A percentile compares a stretch with the other conserved stretches of the same genome.
These are phyloP conservation scores for Plectosphaerella plurivora DNA, from an alignment of 2,329 filamentous ascomycete species.

Conservation along the genomic window DNA sequence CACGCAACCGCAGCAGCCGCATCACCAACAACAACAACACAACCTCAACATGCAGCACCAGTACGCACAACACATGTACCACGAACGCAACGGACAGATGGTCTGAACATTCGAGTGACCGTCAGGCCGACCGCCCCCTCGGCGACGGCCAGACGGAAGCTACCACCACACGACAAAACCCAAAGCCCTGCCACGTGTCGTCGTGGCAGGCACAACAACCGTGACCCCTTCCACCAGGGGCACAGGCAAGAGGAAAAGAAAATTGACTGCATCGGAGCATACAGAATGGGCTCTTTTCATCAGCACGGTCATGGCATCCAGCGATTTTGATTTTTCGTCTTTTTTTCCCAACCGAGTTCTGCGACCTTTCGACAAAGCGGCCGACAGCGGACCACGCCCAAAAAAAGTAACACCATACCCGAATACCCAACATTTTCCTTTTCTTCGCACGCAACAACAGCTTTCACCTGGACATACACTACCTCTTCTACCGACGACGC, in stretches of 20 bases:
- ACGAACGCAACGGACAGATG: constrained; percentile 29
- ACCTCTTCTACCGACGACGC: constrained; percentile 10
- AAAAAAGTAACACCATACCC: constrained; percentile 34
- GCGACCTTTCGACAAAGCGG: constrained; percentile 16
- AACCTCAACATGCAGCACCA: constrained; percentile 35
- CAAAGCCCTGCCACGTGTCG: background rate
- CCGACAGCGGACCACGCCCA: constrained; percentile 33
- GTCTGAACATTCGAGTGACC: constrained; percentile 11
- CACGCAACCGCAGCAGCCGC: constrained; percentile 15
- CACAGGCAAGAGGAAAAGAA: constrained; percentile 11
- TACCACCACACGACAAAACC: constrained; percentile 5
- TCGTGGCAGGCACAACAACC: constrained; percentile 4
- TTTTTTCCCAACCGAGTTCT: constrained; percentile 17
- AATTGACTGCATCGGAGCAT: constrained; percentile 16
- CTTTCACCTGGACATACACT: constrained; percentile 18
- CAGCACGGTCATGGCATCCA: constrained; percentile 41
- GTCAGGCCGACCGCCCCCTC: background rate
- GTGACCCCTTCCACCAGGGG: constrained; percentile 1
- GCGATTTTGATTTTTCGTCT: constrained; percentile 26
- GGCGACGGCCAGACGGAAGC: constrained; percentile 1
- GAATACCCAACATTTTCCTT: constrained; percentile 16
- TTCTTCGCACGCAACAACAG: constrained; percentile 11
- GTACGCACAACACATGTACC: constrained; percentile 37
- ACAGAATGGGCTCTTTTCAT: constrained; percentile 27
- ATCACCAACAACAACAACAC: constrained; percentile 31